Evolutionary conservation across 2,329 filamentous ascomycete species (phyloP).

Genomic region (Scopulariopsis brevicaulis): DNA sequence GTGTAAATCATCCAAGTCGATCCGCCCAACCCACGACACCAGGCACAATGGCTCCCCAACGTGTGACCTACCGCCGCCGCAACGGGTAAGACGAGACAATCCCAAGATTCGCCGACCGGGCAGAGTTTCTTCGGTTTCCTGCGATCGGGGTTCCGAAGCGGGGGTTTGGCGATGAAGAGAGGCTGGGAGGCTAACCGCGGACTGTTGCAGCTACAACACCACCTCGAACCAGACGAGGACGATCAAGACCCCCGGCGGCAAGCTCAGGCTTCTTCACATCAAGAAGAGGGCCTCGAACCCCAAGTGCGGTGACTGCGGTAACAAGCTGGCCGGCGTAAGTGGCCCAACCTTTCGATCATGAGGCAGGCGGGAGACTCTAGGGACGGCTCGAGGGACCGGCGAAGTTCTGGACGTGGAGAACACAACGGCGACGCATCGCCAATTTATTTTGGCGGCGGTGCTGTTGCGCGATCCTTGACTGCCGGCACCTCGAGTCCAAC

Average conservation of each 20-base stretch:
- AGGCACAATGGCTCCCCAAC: conserved; percentile 46
- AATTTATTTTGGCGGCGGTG: background rate
- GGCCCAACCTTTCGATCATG: conserved; percentile 3
- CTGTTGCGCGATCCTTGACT: background rate
- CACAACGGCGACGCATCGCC: background rate
- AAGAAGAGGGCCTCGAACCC: conserved; percentile 98
- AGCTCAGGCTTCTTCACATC: conserved; percentile 94
- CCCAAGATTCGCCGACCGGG: too few species aligned
- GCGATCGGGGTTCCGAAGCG: background rate
- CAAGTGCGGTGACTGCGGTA: conserved; percentile 98
- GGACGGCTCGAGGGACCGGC: background rate
- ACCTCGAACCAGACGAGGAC: conserved; percentile 92
- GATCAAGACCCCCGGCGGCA: conserved; percentile 92
- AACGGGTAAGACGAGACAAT: conserved; percentile 54
- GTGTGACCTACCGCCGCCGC: conserved; percentile 62
- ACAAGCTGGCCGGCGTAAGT: conserved; percentile 97
- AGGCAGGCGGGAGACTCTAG: background rate
- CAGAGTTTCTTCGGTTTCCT: too few species aligned
- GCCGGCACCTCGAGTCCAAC: background rate
- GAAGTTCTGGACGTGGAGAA: background rate
- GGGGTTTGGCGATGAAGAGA: too few species aligned
- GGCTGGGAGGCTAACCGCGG: conserved; percentile 7
- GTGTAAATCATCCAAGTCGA: conserved; percentile 16
- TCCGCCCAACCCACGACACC: conserved; percentile 22
- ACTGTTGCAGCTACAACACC: conserved; percentile 77